Conservation (phyloP, 768 basidiomycete genomes). For the Lentinula guzmanii region DNA sequence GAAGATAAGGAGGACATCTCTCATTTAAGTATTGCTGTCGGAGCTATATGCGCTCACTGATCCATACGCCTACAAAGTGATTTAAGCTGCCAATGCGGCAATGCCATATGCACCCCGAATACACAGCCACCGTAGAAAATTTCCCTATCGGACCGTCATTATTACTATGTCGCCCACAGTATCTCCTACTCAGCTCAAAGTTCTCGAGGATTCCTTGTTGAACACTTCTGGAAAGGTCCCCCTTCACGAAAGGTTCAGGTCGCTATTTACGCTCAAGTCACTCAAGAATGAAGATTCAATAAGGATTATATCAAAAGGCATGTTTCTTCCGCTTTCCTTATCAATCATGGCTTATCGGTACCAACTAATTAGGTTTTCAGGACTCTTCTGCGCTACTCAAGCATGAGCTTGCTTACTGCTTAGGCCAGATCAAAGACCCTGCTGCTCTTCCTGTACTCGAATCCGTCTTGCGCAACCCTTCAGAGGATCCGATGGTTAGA, state of each 20-base stretch:
- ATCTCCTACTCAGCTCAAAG: slow-evolving; percentile 47
- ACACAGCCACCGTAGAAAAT: neutral
- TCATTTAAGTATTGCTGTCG: neutral
- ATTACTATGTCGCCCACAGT: neutral
- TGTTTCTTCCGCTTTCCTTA: neutral
- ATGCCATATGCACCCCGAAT: neutral
- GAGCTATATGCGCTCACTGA: neutral
- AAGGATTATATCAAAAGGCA: slow-evolving; percentile 80
- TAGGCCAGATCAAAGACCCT: slow-evolving; percentile 81
- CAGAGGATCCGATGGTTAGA: slow-evolving; percentile 92
- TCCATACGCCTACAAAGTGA: neutral
- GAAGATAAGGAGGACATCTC: neutral
- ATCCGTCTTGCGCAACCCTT: slow-evolving; percentile 58
- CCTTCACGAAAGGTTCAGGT: slow-evolving; percentile 83
- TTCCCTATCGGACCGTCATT: neutral
- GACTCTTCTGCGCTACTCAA: slow-evolving; percentile 90
- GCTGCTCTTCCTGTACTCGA: slow-evolving; percentile 78
- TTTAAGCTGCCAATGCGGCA: too few relatives aligned
- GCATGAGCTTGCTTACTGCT: slow-evolving; percentile 95
- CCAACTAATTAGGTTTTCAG: slow-evolving; percentile 52
- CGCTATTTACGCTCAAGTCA: slow-evolving; percentile 88
- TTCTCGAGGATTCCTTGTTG: slow-evolving; percentile 72
- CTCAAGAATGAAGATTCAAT: slow-evolving; percentile 77
- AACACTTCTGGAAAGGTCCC: slow-evolving; percentile 68
- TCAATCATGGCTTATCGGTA: neutral